A percentile compares a stretch with the other conserved stretches of the same genome.
These are phyloP conservation scores for Apiospora saccharicola DNA, from an alignment of 2,329 filamentous ascomycete genomes.

Conservation along the genomic window DNA sequence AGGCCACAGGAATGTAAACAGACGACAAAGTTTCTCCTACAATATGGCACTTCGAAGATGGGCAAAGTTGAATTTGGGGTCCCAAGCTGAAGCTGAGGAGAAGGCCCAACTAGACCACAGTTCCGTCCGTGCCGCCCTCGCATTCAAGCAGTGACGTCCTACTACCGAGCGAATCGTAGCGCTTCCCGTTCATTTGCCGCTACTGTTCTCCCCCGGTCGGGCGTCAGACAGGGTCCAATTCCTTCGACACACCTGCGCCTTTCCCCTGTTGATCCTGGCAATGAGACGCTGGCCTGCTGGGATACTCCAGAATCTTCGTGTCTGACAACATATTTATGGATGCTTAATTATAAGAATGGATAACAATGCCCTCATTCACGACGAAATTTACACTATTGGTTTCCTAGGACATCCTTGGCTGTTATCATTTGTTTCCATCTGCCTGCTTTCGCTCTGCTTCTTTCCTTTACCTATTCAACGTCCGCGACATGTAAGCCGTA, in stretches of 20 bases:
- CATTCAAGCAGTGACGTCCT: background rate
- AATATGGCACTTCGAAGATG: constrained; percentile 5
- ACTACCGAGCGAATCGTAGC: constrained; percentile 14
- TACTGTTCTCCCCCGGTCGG: background rate
- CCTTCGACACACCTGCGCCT: constrained; percentile 9
- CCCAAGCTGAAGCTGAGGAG: background rate
- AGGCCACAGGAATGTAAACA: background rate
- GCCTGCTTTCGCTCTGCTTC: background rate
- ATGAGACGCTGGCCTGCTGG: constrained; percentile 8
- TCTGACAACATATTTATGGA: constrained; percentile 9
- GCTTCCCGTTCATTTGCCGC: constrained; percentile 11
- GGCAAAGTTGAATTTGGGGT: background rate
- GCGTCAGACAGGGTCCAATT: constrained; percentile 15
- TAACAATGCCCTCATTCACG: background rate
- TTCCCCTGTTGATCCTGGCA: constrained; percentile 8
- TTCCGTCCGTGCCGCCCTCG: constrained; percentile 12
- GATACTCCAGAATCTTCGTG: constrained; percentile 3
- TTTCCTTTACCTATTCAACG: background rate
- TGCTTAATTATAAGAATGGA: constrained; percentile 8
- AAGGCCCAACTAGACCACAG: background rate
- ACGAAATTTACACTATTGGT: background rate
- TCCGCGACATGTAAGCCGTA: background rate
- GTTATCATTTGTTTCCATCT: background rate
- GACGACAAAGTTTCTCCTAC: background rate
- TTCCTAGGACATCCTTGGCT: background rate